phyloP scores from a whole-genome alignment of 768 basidiomycete species.

The Mycena crocata region DNA sequence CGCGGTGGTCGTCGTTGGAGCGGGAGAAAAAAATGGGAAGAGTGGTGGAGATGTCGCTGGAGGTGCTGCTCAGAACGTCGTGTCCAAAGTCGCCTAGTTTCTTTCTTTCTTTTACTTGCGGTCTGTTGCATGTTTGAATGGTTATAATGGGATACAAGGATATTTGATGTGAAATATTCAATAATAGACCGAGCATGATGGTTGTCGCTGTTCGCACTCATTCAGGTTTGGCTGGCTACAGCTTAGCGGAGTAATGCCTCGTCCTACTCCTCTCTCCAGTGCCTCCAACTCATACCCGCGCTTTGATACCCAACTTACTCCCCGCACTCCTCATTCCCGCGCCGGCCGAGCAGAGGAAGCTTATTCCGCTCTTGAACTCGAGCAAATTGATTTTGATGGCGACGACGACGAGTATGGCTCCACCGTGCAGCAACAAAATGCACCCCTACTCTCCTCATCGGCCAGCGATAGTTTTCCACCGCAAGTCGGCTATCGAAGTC shows the following conservation, averaged over 20 bases:
- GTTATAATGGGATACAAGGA: neutral
- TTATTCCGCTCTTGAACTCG: conserved; percentile 60
- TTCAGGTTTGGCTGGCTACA: conserved; percentile 3
- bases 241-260: conserved; percentile 47
- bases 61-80: neutral
- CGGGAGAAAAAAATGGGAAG: neutral
- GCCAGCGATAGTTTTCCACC: conserved; percentile 55
- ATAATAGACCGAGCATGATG: conserved; percentile 2
- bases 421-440: conserved; percentile 53
- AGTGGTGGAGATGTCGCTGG: neutral
- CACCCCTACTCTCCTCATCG: conserved; percentile 62
- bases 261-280: conserved; percentile 52
- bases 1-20: neutral
- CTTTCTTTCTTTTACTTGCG: neutral
- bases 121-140: neutral
- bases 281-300: conserved; percentile 41
- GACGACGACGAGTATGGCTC: conserved; percentile 51
- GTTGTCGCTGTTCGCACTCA: conserved; percentile 13
- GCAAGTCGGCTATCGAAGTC: conserved; percentile 50
- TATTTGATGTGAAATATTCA: neutral
- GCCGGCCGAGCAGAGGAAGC: conserved; percentile 68
- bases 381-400: conserved; percentile 50
- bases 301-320: conserved; percentile 56
- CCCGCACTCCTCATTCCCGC: conserved; percentile 73
- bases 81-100: neutral